Percentiles rank a stretch among this genome's conserved stretches.
Conservation (phyloP, 768 basidiomycete species). For the Auricularia sp. region DNA sequence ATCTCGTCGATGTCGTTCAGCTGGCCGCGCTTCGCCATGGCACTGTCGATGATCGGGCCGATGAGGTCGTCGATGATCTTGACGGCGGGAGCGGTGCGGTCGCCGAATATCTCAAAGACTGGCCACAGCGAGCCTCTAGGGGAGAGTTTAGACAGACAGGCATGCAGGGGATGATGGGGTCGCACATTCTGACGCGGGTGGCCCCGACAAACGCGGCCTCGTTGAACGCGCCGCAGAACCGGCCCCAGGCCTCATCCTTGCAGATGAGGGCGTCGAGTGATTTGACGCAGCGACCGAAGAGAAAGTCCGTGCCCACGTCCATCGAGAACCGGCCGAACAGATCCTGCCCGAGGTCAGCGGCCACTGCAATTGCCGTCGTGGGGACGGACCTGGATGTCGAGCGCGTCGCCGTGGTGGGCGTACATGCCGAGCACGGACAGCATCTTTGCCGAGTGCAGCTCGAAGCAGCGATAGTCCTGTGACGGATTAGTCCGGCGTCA, state of each 20-base stretch:
- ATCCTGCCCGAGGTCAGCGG: conserved; percentile 3
- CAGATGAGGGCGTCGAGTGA: conserved; percentile 3
- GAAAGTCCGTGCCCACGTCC: conserved; percentile 17
- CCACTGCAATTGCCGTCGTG: neutral
- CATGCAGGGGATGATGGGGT: neutral
- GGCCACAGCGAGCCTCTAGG: conserved; percentile 15
- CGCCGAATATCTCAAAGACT: conserved; percentile 14
- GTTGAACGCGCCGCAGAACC: conserved; percentile 10
- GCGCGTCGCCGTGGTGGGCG: neutral
- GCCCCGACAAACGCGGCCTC: conserved; percentile 3
- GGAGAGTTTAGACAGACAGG: neutral
- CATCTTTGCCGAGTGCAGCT: conserved; percentile 11
- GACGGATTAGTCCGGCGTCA: neutral
- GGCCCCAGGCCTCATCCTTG: neutral
- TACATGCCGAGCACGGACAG: conserved; percentile 7
- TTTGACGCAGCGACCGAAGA: conserved; percentile 13
- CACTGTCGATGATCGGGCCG: conserved; percentile 12
- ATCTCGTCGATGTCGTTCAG: conserved; percentile 4
- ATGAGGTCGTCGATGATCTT: conserved; percentile 11
- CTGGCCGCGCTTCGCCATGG: conserved; percentile 1
- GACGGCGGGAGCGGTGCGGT: conserved; percentile 10
- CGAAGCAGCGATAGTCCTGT: conserved; percentile 12
- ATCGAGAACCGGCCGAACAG: conserved; percentile 15
- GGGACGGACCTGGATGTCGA: conserved; percentile 10
- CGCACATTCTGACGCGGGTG: conserved; percentile 10